A percentile compares a stretch with the other conserved stretches of the same genome.
Evolutionary conservation across 805 yeast species (phyloP).

Genomic region (Komagataella kurtzmanii): DNA sequence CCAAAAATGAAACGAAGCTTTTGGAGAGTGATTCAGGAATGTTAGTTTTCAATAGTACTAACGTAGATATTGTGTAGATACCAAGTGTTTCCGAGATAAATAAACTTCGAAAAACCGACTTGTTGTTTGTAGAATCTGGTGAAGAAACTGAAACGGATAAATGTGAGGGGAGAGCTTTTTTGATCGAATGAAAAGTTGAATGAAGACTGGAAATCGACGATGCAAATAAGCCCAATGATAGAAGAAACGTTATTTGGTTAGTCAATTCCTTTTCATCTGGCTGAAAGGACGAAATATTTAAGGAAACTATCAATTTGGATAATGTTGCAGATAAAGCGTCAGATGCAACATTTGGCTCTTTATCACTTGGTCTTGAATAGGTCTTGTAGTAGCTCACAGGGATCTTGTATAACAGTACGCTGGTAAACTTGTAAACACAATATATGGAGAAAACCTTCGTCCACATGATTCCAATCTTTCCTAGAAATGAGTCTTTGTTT

Average conservation of each 20-base stretch:
- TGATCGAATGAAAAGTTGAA: slow-evolving; percentile 42
- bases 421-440: slow-evolving; percentile 33
- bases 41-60: slow-evolving; percentile 32
- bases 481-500: background rate
- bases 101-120: slow-evolving; percentile 14
- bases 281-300: slow-evolving; percentile 4
- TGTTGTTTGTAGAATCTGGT: slow-evolving; percentile 11
- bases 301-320: slow-evolving; percentile 21
- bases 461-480: slow-evolving; percentile 1
- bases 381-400: slow-evolving; percentile 17
- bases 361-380: slow-evolving; percentile 1
- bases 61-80: slow-evolving; percentile 37
- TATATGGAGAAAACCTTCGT: slow-evolving; percentile 23
- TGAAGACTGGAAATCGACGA: slow-evolving; percentile 55
- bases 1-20: slow-evolving; percentile 22
- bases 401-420: slow-evolving; percentile 25
- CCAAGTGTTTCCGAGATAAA: slow-evolving; percentile 32
- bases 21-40: slow-evolving; percentile 29
- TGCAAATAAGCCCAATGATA: slow-evolving; percentile 46
- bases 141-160: slow-evolving; percentile 2
- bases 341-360: slow-evolving; percentile 8
- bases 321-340: slow-evolving; percentile 38
- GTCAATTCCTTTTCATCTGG: slow-evolving; percentile 25
- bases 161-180: slow-evolving; percentile 9
- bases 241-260: slow-evolving; percentile 31